Evolutionary conservation across 2,329 filamentous ascomycete species (phyloP).

Genomic region (Didymella sp.): DNA sequence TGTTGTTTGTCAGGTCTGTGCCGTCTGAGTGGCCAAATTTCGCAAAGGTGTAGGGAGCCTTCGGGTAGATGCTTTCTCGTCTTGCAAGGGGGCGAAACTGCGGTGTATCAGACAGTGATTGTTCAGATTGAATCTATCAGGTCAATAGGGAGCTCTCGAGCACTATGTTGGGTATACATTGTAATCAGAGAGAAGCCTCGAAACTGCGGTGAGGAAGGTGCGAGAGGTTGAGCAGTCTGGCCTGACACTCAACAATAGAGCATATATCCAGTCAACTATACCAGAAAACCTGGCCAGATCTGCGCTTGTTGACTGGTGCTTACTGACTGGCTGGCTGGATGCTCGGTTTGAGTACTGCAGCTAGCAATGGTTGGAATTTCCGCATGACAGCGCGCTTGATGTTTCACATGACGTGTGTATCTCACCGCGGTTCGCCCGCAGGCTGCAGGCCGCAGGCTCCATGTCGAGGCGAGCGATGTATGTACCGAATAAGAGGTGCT

Average conservation of each 20-base stretch:
- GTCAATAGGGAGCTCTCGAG: not conserved
- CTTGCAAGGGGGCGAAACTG: not conserved
- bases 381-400: conserved; percentile 26
- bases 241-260: too few relatives aligned
- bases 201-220: not conserved
- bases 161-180: not conserved
- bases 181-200: not conserved
- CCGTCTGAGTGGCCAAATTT: not conserved
- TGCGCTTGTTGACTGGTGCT: not conserved
- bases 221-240: not conserved
- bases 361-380: conserved; percentile 12
- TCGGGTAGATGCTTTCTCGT: not conserved
- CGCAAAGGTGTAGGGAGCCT: not conserved
- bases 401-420: conserved; percentile 32
- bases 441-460: not conserved
- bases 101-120: not conserved
- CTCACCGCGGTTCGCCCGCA: conserved; percentile 1
- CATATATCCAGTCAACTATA: not conserved
- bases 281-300: not conserved
- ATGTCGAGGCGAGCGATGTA: not conserved
- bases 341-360: not conserved
- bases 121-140: not conserved
- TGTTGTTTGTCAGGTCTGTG: not conserved
- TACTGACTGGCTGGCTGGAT: not conserved
- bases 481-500: not conserved